Evolutionary conservation across 1,139 yeast species (phyloP), one percentile per base, ranked within the genome.

Genomic region (Entelexis sorbosivorans): DNA sequence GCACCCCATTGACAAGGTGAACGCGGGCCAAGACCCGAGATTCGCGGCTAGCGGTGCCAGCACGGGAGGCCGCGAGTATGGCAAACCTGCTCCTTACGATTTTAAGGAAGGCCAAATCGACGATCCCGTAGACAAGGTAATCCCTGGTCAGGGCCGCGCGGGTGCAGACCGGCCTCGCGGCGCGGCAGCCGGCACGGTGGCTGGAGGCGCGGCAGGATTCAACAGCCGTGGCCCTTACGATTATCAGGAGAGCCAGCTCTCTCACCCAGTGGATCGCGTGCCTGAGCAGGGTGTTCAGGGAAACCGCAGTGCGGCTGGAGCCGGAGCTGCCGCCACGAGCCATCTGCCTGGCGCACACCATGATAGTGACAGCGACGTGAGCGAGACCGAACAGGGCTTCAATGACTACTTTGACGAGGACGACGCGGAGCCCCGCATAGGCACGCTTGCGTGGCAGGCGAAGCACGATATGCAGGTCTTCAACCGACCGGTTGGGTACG

Each of bases 381-480:
- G 57, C 19, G 57, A 54, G 9, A 53, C 52, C 24, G 53, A 49
- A 16, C 49, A 50, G 26, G 35, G 31, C 32, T 51, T 47, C 44
- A 31, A 28, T 31, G n/a, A 29, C 11, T 43, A 47, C 39, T 44
- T 38, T n/a, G 48, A 47, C 38, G 13, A 14, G 11, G 53, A 44
- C 8, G 51, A 47, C 13, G 34, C 36, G 24, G 34, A 34, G 8
- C 39, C 46, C 10, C 39, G 33, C 9, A 33, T 42, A n/a, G 51
- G 44, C 20, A 40, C 55, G 20, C 43, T 53, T 5, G 56, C 59
- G 9, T 56, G 56, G 54, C 51, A 53, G 51, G 58, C 59, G 11
- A 42, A 54, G 48, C 49, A 44, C 43, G 59, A 57, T 48, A 49
- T 56, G 45, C 50, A 49, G 9, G 58, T 51, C 31, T 53, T 57